phyloP scores from a whole-genome alignment of 306 rosid genomes.

The Argentina anserina region DNA sequence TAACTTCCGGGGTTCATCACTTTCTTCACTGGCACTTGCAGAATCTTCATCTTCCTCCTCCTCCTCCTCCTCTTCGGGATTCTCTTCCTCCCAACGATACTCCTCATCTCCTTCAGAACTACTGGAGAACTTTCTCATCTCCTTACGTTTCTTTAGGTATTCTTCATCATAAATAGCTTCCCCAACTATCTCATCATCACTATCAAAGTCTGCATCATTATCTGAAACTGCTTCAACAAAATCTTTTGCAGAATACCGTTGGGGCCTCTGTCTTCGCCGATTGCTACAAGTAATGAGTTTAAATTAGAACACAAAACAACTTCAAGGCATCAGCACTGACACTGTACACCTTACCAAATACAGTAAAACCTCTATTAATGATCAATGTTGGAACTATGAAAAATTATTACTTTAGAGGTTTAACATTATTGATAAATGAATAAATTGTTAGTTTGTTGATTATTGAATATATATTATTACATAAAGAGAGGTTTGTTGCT shows the following conservation, averaged over 20 bases:
- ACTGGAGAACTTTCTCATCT: conserved; percentile 75
- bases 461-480: too few relatives aligned
- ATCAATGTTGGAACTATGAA: too few relatives aligned
- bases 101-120: conserved; percentile 99
- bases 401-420: too few relatives aligned
- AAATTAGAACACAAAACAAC: conserved; percentile 19
- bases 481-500: too few relatives aligned
- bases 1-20: conserved; percentile 63
- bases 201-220: conserved; percentile 74
- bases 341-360: background rate
- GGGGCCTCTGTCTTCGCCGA: conserved; percentile 82
- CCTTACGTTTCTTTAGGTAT: conserved; percentile 78
- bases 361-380: too few relatives aligned
- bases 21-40: conserved; percentile 79
- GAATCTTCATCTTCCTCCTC: conserved; percentile 69
- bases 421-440: too few relatives aligned
- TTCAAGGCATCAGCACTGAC: background rate
- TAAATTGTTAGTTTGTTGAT: too few relatives aligned
- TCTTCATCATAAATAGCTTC: conserved; percentile 96
- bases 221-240: conserved; percentile 74
- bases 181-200: conserved; percentile 97
- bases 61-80: conserved; percentile 87
- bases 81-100: conserved; percentile 80
- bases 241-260: conserved; percentile 80
- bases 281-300: conserved; percentile 43